These are phyloP conservation scores for Aspergillus indologenus DNA, from an alignment of 495 filamentous ascomycete genomes.

Conservation along the genomic window DNA sequence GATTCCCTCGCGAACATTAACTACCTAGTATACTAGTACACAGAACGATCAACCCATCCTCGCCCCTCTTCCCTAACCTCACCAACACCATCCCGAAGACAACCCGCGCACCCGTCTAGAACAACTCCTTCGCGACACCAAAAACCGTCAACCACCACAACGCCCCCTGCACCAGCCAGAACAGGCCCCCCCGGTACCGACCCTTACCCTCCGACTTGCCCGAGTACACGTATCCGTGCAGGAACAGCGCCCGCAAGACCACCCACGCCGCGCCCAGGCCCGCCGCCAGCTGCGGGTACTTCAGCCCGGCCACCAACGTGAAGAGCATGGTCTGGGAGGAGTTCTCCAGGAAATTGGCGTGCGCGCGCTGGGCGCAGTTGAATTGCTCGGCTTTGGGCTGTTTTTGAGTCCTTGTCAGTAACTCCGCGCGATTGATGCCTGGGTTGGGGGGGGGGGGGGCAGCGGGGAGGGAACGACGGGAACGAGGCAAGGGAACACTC, in stretches of 20 bases:
- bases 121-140: conserved; percentile 37
- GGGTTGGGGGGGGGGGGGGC: no score
- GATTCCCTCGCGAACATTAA: not conserved
- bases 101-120: conserved; percentile 11
- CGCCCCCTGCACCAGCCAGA: conserved; percentile 42
- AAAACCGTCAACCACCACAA: conserved; percentile 46
- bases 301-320: conserved; percentile 54
- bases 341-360: conserved; percentile 70
- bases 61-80: no score
- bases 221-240: conserved; percentile 57
- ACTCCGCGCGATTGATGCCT: no score
- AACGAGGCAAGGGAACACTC: conserved; percentile 27
- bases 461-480: conserved; percentile 26
- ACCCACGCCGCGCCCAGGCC: conserved; percentile 56
- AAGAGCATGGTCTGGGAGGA: conserved; percentile 54
- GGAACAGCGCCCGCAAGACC: conserved; percentile 50
- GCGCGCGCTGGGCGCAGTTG: conserved; percentile 71
- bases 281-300: conserved; percentile 55
- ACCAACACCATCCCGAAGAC: not conserved
- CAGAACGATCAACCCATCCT: no score
- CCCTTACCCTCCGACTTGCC: conserved; percentile 48
- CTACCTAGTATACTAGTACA: no score
- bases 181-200: conserved; percentile 35
- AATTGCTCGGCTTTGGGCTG: conserved; percentile 48
- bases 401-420: not conserved